Evolutionary conservation across 1,284 basidiomycete genomes (phyloP).

Genomic region (Boletus semigastroideus): DNA sequence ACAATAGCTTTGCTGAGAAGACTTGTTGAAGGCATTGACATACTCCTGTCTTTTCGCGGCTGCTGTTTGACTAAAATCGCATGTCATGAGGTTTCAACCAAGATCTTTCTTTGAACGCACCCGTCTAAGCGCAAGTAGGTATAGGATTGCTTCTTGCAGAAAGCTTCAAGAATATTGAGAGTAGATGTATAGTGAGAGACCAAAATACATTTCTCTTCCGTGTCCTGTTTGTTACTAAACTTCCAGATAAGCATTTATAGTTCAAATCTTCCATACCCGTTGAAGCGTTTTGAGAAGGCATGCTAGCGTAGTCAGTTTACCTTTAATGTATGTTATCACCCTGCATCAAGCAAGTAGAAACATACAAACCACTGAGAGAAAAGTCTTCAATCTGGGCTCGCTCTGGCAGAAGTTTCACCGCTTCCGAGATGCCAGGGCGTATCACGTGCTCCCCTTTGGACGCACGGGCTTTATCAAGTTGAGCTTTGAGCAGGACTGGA

Average conservation of each 20-base stretch:
- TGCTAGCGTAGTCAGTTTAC: constrained; percentile 80
- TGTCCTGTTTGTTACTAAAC: constrained; percentile 44
- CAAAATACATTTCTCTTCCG: constrained; percentile 91
- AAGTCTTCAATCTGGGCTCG: constrained; percentile 66
- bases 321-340: constrained; percentile 39
- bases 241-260: not conserved
- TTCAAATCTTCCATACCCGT: constrained; percentile 42
- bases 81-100: not conserved
- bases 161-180: constrained; percentile 87
- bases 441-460: constrained; percentile 40
- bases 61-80: constrained; percentile 64
- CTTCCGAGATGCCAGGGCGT: constrained; percentile 58
- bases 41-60: constrained; percentile 80
- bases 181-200: constrained; percentile 92
- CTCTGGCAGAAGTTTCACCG: constrained; percentile 66
- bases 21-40: constrained; percentile 79
- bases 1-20: constrained; percentile 70
- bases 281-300: constrained; percentile 69
- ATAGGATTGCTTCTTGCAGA: constrained; percentile 77
- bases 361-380: constrained; percentile 65
- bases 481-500: constrained; percentile 77
- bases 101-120: constrained; percentile 38
- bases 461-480: constrained; percentile 37
- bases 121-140: constrained; percentile 89
- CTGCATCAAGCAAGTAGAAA: not conserved